Evolutionary conservation across 1,284 basidiomycete genomes (phyloP), one percentile per base, ranked within the genome.

Genomic region (Ganoderma lingzhi): DNA sequence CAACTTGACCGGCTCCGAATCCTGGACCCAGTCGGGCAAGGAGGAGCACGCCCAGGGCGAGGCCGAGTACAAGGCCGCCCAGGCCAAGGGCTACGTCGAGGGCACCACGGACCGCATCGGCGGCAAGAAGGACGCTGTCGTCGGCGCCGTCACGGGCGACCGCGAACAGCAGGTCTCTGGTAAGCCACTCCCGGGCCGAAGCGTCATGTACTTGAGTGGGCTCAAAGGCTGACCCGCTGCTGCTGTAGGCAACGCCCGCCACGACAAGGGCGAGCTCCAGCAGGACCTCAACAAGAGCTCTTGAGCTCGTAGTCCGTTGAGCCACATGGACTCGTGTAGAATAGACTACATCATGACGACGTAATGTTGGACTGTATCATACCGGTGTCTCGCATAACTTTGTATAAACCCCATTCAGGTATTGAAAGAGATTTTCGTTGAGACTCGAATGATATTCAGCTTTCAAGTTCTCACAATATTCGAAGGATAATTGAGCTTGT

Each of bases 11-110:
- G 88, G 88, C 32, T 76, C 82, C 10, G 73, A 80, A 61, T 77
- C 82, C 6, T 89, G 86, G 88, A 73, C 82, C 74, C 78, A 85
- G 70, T 81, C 88, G 44, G 91, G 92, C 23, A 87, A 88, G 71
- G 83, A 93, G 70, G 90, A 92, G 76, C 92, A 93, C 76, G 83
- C 84, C 58, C 77, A 83, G 67, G 92, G 92, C 63, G 92, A 93
- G 79, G 83, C 83, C 12, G 89, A 91, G 75, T 83, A 85, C 77
- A 85, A 86, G 17, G 85, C 85, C 45, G 87, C 88, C 0, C 85
- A 88, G 73, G 84, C 84, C 30, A 81, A 89, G 75, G 85, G 84
- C 9, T 89, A 84, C 70, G 86, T 81, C 35, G 86, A 93, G 73
- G 92, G 92, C 51, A 80, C 82, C 4, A 66, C 80, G 5, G 92